phyloP scores from a whole-genome alignment of 208 protist genomes.

The Acanthamoeba royreba region DNA sequence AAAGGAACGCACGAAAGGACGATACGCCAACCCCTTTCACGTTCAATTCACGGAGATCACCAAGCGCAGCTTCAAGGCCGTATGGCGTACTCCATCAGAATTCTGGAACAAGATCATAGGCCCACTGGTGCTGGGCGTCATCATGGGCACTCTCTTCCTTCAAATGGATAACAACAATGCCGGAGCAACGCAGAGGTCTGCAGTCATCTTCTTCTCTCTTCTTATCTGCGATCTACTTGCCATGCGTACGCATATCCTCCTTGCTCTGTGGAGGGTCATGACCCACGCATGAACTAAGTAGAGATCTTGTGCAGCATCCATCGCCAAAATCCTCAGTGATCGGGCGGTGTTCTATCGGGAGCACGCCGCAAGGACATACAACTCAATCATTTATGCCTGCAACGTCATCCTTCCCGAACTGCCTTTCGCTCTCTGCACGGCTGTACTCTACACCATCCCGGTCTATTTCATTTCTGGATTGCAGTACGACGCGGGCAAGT shows the following conservation, averaged over 20 bases:
- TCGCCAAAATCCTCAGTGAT: not conserved
- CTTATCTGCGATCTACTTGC: not conserved
- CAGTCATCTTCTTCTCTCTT: slow-evolving; percentile 7
- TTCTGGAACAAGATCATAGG: not conserved
- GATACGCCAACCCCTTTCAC: not conserved
- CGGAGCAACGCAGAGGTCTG: not conserved
- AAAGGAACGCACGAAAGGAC: not conserved
- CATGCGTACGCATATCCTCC: slow-evolving; percentile 11
- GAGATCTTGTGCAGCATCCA: not conserved
- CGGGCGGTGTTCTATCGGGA: slow-evolving; percentile 21
- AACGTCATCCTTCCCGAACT: not conserved
- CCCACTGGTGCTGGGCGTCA: not conserved
- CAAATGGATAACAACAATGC: not conserved
- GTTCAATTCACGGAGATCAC: not conserved
- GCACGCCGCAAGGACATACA: not conserved
- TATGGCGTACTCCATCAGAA: not conserved
- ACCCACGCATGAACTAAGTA: too few relatives aligned
- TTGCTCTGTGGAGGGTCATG: not conserved
- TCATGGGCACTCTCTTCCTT: slow-evolving; percentile 26
- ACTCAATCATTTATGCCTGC: not conserved
- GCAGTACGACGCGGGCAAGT: slow-evolving; percentile 38
- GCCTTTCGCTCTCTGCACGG: not conserved
- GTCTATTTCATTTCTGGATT: slow-evolving; percentile 12
- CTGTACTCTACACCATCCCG: not conserved
- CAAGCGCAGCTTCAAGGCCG: not conserved